Evolutionary conservation across 306 rosid species (phyloP).

Genomic region (Lathyrus aphaca): DNA sequence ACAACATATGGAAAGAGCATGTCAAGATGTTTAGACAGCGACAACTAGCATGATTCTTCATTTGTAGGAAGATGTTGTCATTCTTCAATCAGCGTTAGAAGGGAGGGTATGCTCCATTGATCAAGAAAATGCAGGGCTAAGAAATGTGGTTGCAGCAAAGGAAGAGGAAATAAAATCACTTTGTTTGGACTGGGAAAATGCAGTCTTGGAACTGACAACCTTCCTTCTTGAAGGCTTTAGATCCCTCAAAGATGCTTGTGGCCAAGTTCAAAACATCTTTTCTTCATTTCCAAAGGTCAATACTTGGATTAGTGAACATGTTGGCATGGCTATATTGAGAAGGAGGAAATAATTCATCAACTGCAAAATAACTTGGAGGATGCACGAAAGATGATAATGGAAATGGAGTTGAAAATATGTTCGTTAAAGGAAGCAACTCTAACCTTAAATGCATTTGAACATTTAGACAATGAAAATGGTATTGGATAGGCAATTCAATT

Average conservation of each 20-base stretch:
- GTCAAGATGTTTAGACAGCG: slow-evolving; percentile 91
- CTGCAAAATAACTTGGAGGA: slow-evolving; percentile 76
- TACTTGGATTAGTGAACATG: slow-evolving; percentile 62
- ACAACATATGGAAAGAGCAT: slow-evolving; percentile 61
- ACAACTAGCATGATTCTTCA: slow-evolving; percentile 82
- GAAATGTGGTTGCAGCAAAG: slow-evolving; percentile 58
- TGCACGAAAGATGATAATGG: slow-evolving; percentile 66
- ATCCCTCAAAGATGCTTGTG: slow-evolving; percentile 77
- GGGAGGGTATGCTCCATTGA: slow-evolving; percentile 57
- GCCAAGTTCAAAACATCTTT: slow-evolving; percentile 70
- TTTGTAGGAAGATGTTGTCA: slow-evolving; percentile 83
- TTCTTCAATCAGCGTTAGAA: slow-evolving; percentile 69
- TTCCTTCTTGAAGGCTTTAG: slow-evolving; percentile 89
- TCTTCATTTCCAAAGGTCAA: slow-evolving; percentile 72
- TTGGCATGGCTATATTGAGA: slow-evolving; percentile 73
- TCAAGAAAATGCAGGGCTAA: slow-evolving; percentile 69
- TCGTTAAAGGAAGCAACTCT: too few species aligned
- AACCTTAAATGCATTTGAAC: too few species aligned
- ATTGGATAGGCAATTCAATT: too few species aligned
- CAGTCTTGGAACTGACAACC: slow-evolving; percentile 73
- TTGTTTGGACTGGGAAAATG: slow-evolving; percentile 81
- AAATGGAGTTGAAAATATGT: too few species aligned
- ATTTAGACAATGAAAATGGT: too few species aligned
- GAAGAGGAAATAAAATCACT: slow-evolving; percentile 63
- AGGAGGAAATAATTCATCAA: slow-evolving; percentile 79